These are phyloP conservation scores for Diddensiella santjacobensis DNA, from an alignment of 805 yeast genomes.

Conservation along the genomic window DNA sequence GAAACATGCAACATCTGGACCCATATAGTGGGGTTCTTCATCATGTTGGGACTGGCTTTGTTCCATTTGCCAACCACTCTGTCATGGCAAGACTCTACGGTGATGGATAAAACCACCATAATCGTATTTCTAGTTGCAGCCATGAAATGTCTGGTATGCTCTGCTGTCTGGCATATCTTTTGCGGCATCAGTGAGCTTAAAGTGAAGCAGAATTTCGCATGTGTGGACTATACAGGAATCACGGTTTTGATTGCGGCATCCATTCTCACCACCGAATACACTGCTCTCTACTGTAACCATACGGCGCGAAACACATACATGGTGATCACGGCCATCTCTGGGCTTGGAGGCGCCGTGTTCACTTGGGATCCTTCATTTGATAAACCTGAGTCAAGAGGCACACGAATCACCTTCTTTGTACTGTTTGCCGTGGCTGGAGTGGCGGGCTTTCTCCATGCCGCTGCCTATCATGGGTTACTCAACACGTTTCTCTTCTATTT, in stretches of 20 bases:
- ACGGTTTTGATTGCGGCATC: slow-evolving; percentile 87
- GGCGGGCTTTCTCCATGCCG: slow-evolving; percentile 55
- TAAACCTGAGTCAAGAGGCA: slow-evolving; percentile 73
- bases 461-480: slow-evolving; percentile 51
- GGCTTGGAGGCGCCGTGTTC: slow-evolving; percentile 66
- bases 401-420: slow-evolving; percentile 76
- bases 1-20: slow-evolving; percentile 95
- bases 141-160: slow-evolving; percentile 69
- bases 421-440: slow-evolving; percentile 74
- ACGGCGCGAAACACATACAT: slow-evolving; percentile 48
- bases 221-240: slow-evolving; percentile 93
- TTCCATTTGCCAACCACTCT: slow-evolving; percentile 62
- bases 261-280: slow-evolving; percentile 79
- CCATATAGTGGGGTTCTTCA: slow-evolving; percentile 66
- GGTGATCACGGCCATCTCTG: slow-evolving; percentile 59
- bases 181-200: slow-evolving; percentile 64
- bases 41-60: slow-evolving; percentile 53
- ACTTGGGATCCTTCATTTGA: slow-evolving; percentile 95
- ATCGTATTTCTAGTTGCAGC: slow-evolving; percentile 68
- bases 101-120: slow-evolving; percentile 48
- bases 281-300: slow-evolving; percentile 63
- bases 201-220: slow-evolving; percentile 73
- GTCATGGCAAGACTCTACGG: slow-evolving; percentile 30
- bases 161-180: slow-evolving; percentile 90
- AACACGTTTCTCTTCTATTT: slow-evolving; percentile 52